Evolutionary conservation across 805 yeast species (phyloP).

Genomic region (Clavispora phyllophila): DNA sequence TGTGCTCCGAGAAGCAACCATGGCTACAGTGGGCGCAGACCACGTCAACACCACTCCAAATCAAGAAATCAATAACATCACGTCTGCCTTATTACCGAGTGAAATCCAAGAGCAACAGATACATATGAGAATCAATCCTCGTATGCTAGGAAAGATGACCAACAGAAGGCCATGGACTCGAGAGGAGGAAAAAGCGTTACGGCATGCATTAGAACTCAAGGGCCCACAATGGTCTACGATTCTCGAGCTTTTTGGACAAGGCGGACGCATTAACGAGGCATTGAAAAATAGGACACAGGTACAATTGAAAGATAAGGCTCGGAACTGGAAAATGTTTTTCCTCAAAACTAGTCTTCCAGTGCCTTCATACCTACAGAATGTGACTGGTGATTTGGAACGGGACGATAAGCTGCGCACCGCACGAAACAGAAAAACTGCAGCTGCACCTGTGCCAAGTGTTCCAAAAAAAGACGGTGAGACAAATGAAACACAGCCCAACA

Average conservation of each 20-base stretch:
- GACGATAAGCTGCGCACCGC: conserved; percentile 39
- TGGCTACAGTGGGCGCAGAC: background rate
- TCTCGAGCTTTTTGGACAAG: conserved; percentile 86
- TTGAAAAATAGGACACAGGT: conserved; percentile 85
- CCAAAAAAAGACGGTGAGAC: conserved; percentile 4
- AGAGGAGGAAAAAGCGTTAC: conserved; percentile 81
- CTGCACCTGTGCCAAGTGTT: conserved; percentile 34
- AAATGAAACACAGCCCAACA: background rate
- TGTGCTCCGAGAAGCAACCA: conserved; percentile 5
- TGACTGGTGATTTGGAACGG: conserved; percentile 79
- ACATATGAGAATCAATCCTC: conserved; percentile 32
- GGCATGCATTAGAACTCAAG: conserved; percentile 70
- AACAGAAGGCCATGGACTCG: conserved; percentile 75
- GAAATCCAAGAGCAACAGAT: conserved; percentile 41
- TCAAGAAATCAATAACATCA: conserved; percentile 23
- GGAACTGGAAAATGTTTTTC: conserved; percentile 90
- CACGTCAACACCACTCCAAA: conserved; percentile 1
- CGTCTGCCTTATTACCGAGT: conserved; percentile 35
- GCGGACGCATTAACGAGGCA: conserved; percentile 79
- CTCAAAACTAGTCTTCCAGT: conserved; percentile 69
- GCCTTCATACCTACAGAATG: conserved; percentile 75
- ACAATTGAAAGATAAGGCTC: conserved; percentile 92
- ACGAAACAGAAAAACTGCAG: conserved; percentile 33
- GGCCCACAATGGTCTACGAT: conserved; percentile 97
- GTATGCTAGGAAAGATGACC: conserved; percentile 21